Evolutionary conservation across 2,329 filamentous ascomycete species (phyloP), one percentile per base, ranked within the genome.

Genomic region (Ceratocystiopsis brevicomis): DNA sequence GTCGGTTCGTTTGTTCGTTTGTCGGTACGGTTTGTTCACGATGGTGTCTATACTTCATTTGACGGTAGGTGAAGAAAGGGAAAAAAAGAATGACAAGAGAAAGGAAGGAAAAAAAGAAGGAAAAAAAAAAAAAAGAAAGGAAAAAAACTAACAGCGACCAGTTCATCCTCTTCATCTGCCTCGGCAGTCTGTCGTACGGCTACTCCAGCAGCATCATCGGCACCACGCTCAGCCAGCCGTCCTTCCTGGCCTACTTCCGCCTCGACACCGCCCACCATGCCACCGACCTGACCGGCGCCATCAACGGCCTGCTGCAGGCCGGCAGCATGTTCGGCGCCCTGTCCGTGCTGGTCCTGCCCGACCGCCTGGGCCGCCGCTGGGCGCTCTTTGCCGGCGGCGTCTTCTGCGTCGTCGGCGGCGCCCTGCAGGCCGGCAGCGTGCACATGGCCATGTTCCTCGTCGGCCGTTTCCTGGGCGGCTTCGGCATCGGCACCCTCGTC

Each of bases 361-460:
- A 46, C 25, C 37, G 45, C 2, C 37, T 61, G 21, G 64, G 64
- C 17, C 59, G 63, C 17, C 57, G 59, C 36, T 46, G 50, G 38
- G 54, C 54, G 19, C 58, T 61, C 33, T 42, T 57, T 13, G 34
- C 54, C 6, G 56, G 50, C 16, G 63, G 56, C 1, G 17, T 56
- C 34, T 49, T 63, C 41, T 56, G 61, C 53, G 53, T 54, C 32
- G 25, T 60, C 12, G 37, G 34, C 9, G 38, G 42, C 4, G 45
- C 40, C 2, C 33, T 47, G 1, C 40, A 40, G 25, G 38, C 45
- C 3, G 61, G 61, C 25, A 56, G 56, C 8, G 57, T 47, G 39
- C 55, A 56, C 44, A 44, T 44, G 17, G 39, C 41, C 43, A 45
- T 64, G 50, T 60, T 63, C 35, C 39, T 51, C 37, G 42, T 41